Conservation (phyloP, 2,329 filamentous ascomycete genomes). For the Sclerotinia borealis region DNA sequence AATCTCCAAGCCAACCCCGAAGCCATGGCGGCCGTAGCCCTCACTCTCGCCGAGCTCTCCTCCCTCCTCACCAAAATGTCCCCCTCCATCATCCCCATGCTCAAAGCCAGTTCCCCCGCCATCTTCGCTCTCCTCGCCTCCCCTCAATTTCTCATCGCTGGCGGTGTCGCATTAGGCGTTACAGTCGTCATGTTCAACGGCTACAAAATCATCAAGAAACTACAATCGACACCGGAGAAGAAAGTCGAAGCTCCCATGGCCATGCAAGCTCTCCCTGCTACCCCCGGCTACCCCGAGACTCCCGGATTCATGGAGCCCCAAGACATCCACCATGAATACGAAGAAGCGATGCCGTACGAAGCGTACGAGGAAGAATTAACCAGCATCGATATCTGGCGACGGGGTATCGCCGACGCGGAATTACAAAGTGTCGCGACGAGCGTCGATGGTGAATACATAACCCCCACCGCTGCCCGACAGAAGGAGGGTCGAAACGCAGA, state of each 20-base stretch:
- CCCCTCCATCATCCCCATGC: conserved; percentile 65
- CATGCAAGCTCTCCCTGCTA: neutral
- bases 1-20: conserved; percentile 79
- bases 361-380: conserved; percentile 30
- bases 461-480: conserved; percentile 28
- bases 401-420: conserved; percentile 31
- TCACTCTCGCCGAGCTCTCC: conserved; percentile 88
- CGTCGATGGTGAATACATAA: conserved; percentile 33
- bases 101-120: conserved; percentile 78
- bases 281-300: neutral
- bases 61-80: conserved; percentile 77
- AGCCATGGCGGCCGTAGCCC: conserved; percentile 85
- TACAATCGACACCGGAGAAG: conserved; percentile 40
- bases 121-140: conserved; percentile 81
- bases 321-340: neutral
- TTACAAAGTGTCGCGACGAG: conserved; percentile 28
- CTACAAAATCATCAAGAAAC: conserved; percentile 93
- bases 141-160: conserved; percentile 91
- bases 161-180: conserved; percentile 82
- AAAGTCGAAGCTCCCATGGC: conserved; percentile 19
- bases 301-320: conserved; percentile 3
- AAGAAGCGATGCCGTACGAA: conserved; percentile 17
- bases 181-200: conserved; percentile 94
- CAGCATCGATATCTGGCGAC: conserved; percentile 32
- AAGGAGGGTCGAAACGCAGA: conserved; percentile 18